Conservation (phyloP, 2,329 filamentous ascomycete species). For the Exophiala xenobiotica region DNA sequence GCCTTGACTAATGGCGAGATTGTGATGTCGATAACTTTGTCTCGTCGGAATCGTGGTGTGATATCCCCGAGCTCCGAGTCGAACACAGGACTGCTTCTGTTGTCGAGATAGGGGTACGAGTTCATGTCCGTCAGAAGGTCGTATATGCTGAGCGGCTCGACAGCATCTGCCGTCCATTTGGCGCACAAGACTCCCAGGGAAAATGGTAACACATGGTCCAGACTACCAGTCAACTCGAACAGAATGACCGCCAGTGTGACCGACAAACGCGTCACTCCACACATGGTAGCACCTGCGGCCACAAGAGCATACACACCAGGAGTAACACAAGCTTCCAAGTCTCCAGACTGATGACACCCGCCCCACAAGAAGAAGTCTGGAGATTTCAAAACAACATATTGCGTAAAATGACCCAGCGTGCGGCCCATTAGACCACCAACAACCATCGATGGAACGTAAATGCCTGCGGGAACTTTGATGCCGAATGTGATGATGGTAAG, state of each 20-base stretch:
- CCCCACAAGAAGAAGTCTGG: slow-evolving; percentile 72
- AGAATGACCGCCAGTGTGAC: slow-evolving; percentile 93
- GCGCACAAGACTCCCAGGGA: slow-evolving; percentile 86
- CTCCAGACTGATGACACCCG: slow-evolving; percentile 57
- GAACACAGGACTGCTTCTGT: slow-evolving; percentile 89
- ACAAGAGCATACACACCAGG: slow-evolving; percentile 96
- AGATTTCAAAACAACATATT: slow-evolving; percentile 74
- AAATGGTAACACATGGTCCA: slow-evolving; percentile 94
- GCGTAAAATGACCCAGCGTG: slow-evolving; percentile 79
- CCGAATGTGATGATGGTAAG: slow-evolving; percentile 91
- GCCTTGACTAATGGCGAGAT: slow-evolving; percentile 77
- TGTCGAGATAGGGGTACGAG: slow-evolving; percentile 94
- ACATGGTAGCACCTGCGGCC: slow-evolving; percentile 95
- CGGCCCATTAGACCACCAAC: slow-evolving; percentile 90
- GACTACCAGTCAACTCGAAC: slow-evolving; percentile 90
- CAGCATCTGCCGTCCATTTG: slow-evolving; percentile 97
- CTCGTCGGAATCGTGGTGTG: slow-evolving; percentile 69
- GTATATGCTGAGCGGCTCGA: slow-evolving; percentile 88
- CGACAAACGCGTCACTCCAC: slow-evolving; percentile 87
- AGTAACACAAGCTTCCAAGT: slow-evolving; percentile 81
- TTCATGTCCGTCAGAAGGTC: slow-evolving; percentile 96
- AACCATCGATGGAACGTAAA: slow-evolving; percentile 98
- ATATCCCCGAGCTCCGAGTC: slow-evolving; percentile 87
- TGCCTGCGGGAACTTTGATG: slow-evolving; percentile 93
- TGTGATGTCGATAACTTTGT: slow-evolving; percentile 85